phyloP scores from a whole-genome alignment of 148 eudicot species.

The Agrostemma githago region DNA sequence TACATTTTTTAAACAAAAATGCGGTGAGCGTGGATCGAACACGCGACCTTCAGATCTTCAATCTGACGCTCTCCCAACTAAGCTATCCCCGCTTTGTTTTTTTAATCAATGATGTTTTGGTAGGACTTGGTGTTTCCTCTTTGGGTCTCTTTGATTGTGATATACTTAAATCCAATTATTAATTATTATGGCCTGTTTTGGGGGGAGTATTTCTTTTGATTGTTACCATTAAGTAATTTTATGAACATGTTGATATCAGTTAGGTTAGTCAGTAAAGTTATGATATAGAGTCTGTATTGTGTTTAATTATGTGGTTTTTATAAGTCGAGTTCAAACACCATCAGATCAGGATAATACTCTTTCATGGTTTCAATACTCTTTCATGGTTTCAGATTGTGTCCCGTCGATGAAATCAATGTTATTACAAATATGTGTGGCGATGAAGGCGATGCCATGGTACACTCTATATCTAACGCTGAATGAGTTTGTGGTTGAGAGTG shows the following conservation, averaged over 20 bases:
- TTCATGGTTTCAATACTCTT: too few species aligned
- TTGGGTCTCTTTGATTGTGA: background rate
- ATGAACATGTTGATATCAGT: too few species aligned
- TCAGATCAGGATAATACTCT: too few species aligned
- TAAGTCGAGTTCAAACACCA: too few species aligned
- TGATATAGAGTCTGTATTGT: too few species aligned
- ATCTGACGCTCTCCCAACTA: slow-evolving; percentile 57
- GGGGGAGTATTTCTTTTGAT: too few species aligned
- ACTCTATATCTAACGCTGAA: slow-evolving; percentile 52
- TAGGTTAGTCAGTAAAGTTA: too few species aligned
- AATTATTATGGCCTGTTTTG: background rate
- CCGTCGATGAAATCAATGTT: slow-evolving; percentile 67
- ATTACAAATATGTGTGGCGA: slow-evolving; percentile 75
- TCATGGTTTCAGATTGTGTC: slow-evolving; percentile 55
- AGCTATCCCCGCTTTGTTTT: slow-evolving; percentile 41
- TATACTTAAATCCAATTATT: background rate
- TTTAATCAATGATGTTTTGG: too few species aligned
- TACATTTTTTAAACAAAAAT: too few species aligned
- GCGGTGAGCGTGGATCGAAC: slow-evolving; percentile 99
- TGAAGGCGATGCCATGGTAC: slow-evolving; percentile 94
- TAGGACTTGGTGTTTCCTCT: background rate
- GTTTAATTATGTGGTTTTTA: too few species aligned
- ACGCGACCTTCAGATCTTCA: slow-evolving; percentile 74
- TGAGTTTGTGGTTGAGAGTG: slow-evolving; percentile 64
- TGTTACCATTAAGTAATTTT: too few species aligned